A percentile compares a stretch with the other conserved stretches of the same genome.
Evolutionary conservation across 2,329 filamentous ascomycete species (phyloP).

Genomic region (Aspergillus sp.): DNA sequence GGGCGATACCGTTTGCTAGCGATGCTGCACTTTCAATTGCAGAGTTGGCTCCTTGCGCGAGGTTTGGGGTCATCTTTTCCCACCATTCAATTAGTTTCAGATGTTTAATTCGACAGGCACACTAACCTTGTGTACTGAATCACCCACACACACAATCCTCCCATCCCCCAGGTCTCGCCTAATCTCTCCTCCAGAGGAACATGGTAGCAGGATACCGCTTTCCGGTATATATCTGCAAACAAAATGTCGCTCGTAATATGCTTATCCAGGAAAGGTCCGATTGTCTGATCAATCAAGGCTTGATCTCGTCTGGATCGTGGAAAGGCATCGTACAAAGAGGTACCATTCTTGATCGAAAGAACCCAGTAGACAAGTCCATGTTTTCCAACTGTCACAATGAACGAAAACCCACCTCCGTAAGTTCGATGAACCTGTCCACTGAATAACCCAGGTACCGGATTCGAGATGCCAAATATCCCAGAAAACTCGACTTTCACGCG

Average conservation of each 20-base stretch:
- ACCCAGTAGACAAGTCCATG: not conserved
- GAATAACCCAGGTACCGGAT: too few relatives aligned
- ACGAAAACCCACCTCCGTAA: not conserved
- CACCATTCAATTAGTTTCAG: too few relatives aligned
- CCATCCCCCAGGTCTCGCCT: too few relatives aligned
- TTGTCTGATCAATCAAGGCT: too few relatives aligned
- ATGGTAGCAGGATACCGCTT: not conserved
- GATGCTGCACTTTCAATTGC: too few relatives aligned
- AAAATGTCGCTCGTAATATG: not conserved
- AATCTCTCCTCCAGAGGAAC: not conserved
- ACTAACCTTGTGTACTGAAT: not conserved
- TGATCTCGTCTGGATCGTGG: not conserved
- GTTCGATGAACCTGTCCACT: not conserved
- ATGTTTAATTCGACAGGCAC: too few relatives aligned
- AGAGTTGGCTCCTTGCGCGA: too few relatives aligned
- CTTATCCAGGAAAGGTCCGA: not conserved
- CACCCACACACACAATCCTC: not conserved
- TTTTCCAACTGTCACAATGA: not conserved
- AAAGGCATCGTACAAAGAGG: not conserved
- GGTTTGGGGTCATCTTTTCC: too few relatives aligned
- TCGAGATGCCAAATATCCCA: not conserved
- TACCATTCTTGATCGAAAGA: not conserved
- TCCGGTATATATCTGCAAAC: not conserved
- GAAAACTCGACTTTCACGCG: not conserved
- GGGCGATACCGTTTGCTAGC: too few relatives aligned